Percentiles rank a stretch among this genome's conserved stretches.
phyloP scores from a whole-genome alignment of 1,284 basidiomycete genomes.

The Trametes versicolor region DNA sequence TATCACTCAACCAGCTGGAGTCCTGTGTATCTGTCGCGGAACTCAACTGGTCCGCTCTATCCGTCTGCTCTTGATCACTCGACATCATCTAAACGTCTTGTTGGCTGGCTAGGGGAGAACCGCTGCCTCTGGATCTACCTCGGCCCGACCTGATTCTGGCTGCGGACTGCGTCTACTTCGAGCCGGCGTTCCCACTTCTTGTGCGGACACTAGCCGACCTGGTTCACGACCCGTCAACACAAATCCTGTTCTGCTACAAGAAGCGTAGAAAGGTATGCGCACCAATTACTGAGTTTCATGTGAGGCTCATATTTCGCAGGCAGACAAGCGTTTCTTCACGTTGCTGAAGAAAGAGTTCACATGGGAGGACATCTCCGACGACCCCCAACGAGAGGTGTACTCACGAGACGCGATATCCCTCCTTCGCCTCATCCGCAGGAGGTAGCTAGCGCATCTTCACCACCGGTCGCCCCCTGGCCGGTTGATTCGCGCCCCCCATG shows the following conservation, averaged over 20 bases:
- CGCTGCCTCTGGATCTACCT: constrained; percentile 53
- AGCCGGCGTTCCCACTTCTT: constrained; percentile 92
- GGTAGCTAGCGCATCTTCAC: background rate
- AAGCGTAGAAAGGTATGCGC: constrained; percentile 84
- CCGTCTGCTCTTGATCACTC: background rate
- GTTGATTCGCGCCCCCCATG: background rate
- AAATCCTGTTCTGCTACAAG: constrained; percentile 93
- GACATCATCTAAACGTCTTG: constrained; percentile 32
- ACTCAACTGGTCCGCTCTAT: constrained; percentile 74
- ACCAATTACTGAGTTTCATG: background rate
- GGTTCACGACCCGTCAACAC: constrained; percentile 57
- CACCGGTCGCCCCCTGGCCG: background rate
- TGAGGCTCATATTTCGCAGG: constrained; percentile 57
- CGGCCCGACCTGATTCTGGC: constrained; percentile 80
- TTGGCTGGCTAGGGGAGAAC: constrained; percentile 59
- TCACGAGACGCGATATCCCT: constrained; percentile 52
- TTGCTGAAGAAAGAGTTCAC: constrained; percentile 85
- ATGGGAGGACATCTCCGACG: constrained; percentile 73
- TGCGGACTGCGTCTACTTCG: constrained; percentile 96
- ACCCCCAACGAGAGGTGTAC: constrained; percentile 50
- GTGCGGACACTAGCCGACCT: constrained; percentile 83
- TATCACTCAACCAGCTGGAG: constrained; percentile 68
- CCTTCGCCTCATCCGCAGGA: constrained; percentile 44
- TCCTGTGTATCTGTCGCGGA: constrained; percentile 68
- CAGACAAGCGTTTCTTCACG: constrained; percentile 90